These are phyloP conservation scores for Pseudocercospora eumusae DNA, from an alignment of 2,329 filamentous ascomycete genomes.

Conservation along the genomic window DNA sequence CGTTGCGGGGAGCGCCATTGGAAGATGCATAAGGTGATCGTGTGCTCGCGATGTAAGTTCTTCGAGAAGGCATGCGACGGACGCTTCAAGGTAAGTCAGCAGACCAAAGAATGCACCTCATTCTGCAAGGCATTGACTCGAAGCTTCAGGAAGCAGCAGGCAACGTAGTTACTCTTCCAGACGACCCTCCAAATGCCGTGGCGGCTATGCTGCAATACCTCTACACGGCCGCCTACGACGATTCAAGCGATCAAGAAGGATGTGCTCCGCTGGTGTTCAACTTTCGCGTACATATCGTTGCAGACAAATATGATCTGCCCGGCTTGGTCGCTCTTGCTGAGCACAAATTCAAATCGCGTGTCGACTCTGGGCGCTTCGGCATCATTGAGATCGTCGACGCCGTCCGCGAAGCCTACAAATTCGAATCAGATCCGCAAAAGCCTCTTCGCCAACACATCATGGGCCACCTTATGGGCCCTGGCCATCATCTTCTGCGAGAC, in stretches of 20 bases:
- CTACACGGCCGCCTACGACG: slow-evolving; percentile 16
- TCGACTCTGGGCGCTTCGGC: rapidly evolving
- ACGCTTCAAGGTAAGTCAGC: slow-evolving; percentile 23
- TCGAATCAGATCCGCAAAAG: neutral
- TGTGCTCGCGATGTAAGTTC: slow-evolving; percentile 32
- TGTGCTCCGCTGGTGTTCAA: slow-evolving; percentile 7
- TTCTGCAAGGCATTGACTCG: no score
- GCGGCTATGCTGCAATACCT: slow-evolving; percentile 17
- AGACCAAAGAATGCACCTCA: no score
- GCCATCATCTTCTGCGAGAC: neutral
- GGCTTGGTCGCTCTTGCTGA: neutral
- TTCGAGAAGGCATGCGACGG: slow-evolving; percentile 31
- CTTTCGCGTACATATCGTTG: slow-evolving; percentile 1
- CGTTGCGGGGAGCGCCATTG: slow-evolving; percentile 26
- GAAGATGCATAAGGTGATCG: slow-evolving; percentile 30
- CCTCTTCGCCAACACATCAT: neutral
- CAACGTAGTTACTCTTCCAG: neutral
- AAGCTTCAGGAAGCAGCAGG: slow-evolving; percentile 10
- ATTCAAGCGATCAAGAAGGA: neutral
- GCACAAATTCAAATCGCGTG: neutral
- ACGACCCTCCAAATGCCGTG: slow-evolving; percentile 18
- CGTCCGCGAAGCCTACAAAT: neutral
- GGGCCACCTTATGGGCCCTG: neutral
- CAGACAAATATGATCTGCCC: slow-evolving; percentile 8
- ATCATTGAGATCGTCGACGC: neutral